Evolutionary conservation across 2,329 filamentous ascomycete species (phyloP), one percentile per base, ranked within the genome.

Genomic region (Bimuria novae-zelandiae): DNA sequence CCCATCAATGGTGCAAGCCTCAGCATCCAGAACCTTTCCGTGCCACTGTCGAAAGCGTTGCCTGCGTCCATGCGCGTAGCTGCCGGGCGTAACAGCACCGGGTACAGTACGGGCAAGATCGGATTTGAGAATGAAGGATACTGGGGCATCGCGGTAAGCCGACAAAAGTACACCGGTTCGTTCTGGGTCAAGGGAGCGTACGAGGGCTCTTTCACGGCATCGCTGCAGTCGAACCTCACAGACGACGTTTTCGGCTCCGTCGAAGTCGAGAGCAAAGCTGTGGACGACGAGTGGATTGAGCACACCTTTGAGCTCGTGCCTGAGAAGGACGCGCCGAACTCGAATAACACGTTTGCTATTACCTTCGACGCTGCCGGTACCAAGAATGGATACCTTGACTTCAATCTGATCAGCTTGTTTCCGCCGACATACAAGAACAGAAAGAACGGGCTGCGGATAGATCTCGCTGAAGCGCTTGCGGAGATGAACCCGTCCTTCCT

Each of bases 351-450:
- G 0, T 79, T 82, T 49, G 71, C 75, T 2, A 68, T 83, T 44
- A 81, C 78, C 2, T 80, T 81, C 29, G 78, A 82, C 63, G 71
- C 75, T 14, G 69, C 72, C 7, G 69, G 55, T 46, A 59, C 59
- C 7, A 51, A 60, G 46, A 47, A 54, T 22, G 65, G 62, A n/a
- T 62, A 61, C 16, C 58, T 72, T 1, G 68, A 71, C 49, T 82
- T 84, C 67, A 78, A 79, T 53, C 65, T 83, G 16, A 78, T 83
- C 54, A 79, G 77, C 44, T 64, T 83, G 32, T 83, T 82, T 67
- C 79, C 79, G 1, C 80, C 80, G 4, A 83, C 81, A 0, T 83
- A 79, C 75, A 82, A 82, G 46, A 63, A 76, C 54, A 73, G 80
- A 16, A 74, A 75, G 47, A 83, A 83, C 60, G 81, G 81, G 16